Evolutionary conservation across 371 early-diverging fungal species (phyloP).

Genomic region (Batkoa obscura): DNA sequence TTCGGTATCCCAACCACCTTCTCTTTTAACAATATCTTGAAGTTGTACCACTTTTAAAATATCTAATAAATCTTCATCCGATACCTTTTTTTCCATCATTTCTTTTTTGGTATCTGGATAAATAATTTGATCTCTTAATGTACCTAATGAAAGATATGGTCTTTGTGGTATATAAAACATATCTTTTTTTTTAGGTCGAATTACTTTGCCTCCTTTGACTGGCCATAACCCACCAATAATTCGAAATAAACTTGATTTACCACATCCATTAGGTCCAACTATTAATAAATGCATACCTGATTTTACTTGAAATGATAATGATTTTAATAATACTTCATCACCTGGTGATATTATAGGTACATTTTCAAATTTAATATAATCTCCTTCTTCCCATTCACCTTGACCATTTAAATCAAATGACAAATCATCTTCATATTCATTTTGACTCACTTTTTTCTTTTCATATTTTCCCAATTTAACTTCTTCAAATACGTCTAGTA

Average conservation of each 20-base stretch:
- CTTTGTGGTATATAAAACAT: conserved; percentile 95
- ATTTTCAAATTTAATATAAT: conserved; percentile 72
- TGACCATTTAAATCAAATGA: no score
- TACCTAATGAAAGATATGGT: conserved; percentile 86
- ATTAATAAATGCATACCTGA: conserved; percentile 82
- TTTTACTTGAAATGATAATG: conserved; percentile 67
- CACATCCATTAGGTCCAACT: conserved; percentile 93
- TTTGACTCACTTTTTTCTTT: conserved; percentile 36
- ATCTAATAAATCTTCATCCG: conserved; percentile 44
- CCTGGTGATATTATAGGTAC: conserved; percentile 92
- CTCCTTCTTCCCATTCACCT: conserved; percentile 31
- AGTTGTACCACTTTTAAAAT: conserved; percentile 61
- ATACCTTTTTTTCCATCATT: conserved; percentile 32
- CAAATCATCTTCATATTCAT: no score
- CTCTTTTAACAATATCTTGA: conserved; percentile 55
- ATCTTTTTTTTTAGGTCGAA: conserved; percentile 45
- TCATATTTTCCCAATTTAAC: conserved; percentile 50
- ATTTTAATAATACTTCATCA: conserved; percentile 83
- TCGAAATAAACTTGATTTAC: conserved; percentile 85
- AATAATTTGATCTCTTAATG: conserved; percentile 83
- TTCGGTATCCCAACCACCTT: conserved; percentile 75
- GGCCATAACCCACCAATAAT: conserved; percentile 92
- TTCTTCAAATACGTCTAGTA: conserved; percentile 63
- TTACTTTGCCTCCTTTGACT: conserved; percentile 69
- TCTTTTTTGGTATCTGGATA: conserved; percentile 61